These are phyloP conservation scores for Xylariomycetidae sp. DNA, from an alignment of 2,329 filamentous ascomycete species.

Conservation along the genomic window DNA sequence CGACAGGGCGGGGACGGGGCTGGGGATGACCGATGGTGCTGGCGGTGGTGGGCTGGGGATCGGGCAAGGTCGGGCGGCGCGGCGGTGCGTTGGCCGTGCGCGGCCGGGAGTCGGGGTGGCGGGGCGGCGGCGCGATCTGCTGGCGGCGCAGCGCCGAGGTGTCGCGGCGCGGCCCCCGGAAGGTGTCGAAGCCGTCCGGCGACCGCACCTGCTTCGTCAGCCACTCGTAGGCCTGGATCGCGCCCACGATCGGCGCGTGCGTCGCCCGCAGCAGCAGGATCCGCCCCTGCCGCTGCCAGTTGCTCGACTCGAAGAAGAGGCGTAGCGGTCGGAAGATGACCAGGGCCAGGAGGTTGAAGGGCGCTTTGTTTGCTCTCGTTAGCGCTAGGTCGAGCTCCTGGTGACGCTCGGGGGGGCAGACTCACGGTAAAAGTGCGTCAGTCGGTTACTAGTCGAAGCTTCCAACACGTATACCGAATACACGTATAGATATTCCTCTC, in stretches of 20 bases:
- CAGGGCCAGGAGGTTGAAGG: constrained; percentile 69
- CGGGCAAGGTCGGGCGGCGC: constrained; percentile 19
- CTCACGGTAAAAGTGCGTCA: constrained; percentile 60
- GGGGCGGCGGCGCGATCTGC: constrained; percentile 14
- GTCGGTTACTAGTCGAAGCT: constrained; percentile 61
- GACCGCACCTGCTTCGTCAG: constrained; percentile 32
- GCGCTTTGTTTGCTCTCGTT: constrained; percentile 35
- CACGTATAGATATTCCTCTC: constrained; percentile 74
- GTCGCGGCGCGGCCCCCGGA: constrained; percentile 37
- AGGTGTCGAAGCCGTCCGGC: constrained; percentile 39
- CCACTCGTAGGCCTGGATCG: constrained; percentile 63
- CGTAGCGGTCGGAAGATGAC: constrained; percentile 66
- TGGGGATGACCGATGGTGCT: constrained; percentile 15
- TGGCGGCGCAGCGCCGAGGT: constrained; percentile 20
- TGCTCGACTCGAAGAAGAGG: constrained; percentile 58
- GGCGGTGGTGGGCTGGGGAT: constrained; percentile 17
- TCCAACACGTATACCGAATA: constrained; percentile 62
- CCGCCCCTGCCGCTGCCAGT: constrained; percentile 54
- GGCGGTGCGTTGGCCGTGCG: constrained; percentile 15
- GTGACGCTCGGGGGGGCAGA: not conserved
- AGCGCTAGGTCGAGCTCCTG: no score
- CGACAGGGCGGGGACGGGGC: constrained; percentile 20
- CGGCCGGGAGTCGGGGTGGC: constrained; percentile 16
- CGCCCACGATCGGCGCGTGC: constrained; percentile 61
- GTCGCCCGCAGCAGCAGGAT: constrained; percentile 59